phyloP scores from a whole-genome alignment of 768 basidiomycete genomes.

The Boletus coccyginus region DNA sequence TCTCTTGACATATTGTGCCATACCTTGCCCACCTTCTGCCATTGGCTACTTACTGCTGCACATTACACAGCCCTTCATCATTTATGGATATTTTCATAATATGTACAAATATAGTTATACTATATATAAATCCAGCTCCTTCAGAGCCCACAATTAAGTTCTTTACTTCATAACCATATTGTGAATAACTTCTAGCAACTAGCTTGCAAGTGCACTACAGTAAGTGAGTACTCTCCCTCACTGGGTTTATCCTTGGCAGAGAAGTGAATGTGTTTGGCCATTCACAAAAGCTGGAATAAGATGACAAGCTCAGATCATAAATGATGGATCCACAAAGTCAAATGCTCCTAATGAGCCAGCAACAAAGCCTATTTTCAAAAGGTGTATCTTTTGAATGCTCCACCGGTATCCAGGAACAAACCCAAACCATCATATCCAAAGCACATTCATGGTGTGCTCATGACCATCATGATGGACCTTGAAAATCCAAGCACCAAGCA shows the following conservation, averaged over 20 bases:
- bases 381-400: conserved; percentile 12
- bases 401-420: conserved; percentile 15
- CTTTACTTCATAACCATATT: no score
- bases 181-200: no score
- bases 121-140: no score
- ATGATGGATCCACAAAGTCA: conserved; percentile 34
- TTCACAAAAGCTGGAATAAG: conserved; percentile 31
- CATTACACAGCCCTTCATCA: no score
- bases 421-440: conserved; percentile 42
- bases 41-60: no score
- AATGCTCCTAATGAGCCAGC: conserved; percentile 30
- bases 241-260: background rate
- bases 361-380: conserved; percentile 33
- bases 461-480: background rate
- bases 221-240: no score
- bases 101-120: no score
- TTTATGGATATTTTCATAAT: no score
- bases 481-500: conserved; percentile 19
- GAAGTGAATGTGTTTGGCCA: conserved; percentile 14
- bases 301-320: conserved; percentile 27
- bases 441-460: conserved; percentile 22
- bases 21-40: no score
- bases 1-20: no score
- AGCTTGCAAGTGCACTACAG: no score
- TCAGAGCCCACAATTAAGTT: no score